Evolutionary conservation across 2,329 filamentous ascomycete species (phyloP), one percentile per base, ranked within the genome.

Genomic region (Tolypocladium endophyticum): DNA sequence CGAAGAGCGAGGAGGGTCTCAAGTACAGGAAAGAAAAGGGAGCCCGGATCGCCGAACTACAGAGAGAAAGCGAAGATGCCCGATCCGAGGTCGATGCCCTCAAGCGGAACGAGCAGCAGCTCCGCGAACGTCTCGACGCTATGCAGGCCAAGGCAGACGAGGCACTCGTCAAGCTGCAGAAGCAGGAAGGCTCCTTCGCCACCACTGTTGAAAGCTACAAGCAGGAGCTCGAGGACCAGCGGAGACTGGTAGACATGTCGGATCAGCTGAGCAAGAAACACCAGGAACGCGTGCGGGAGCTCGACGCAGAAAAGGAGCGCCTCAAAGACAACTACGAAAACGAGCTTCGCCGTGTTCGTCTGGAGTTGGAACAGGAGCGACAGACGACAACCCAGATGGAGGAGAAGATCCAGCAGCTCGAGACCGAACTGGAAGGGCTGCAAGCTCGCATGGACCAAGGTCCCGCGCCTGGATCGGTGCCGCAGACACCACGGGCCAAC

Each of bases 1-100:
- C 90, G 0, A 96, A 96, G 76, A 87, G 84, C 62, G 84, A 87
- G 11, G 94, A 99, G 71, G 86, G 91, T 55, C 83, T 93, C 65
- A 96, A 92, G 69, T 93, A 89, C 74, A 86, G 94, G 63, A 97
- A 96, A 71, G 94, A 99, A 71, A 97, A 97, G 80, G 90, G 90
- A 63, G 87, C 91, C 1, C 88, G 90, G 45, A 90, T 97, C 66
- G 84, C 92, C 11, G 90, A 95, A 68, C 83, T 99, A 35, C 90
- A 97, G 73, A 89, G 92, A 58, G 85, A 89, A 62, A 89, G 93
- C 65, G 93, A 97, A 66, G 94, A 99, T 65, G 85, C 88, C 53
- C 87, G 83, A 63, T 87, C 89, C 25, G 87, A 83, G 38, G 82
- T 92, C 58, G 91, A 96, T 59, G 83, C 88, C 12, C 77, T 96